These are phyloP conservation scores for Ophioceras dolichostomum DNA, from an alignment of 2,329 filamentous ascomycete species.

Conservation along the genomic window DNA sequence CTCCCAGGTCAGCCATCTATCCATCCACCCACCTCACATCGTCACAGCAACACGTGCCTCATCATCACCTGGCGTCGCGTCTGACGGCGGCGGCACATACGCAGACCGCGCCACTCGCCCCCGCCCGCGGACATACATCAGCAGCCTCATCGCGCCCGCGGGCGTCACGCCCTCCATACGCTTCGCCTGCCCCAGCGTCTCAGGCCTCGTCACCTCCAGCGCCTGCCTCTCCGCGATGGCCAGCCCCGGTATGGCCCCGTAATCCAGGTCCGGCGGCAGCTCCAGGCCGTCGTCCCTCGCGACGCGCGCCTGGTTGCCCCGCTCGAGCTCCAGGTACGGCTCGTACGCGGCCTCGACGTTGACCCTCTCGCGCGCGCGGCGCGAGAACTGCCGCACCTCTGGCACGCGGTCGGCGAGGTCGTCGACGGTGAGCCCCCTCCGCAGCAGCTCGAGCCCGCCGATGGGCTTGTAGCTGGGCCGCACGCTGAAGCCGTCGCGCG, in stretches of 20 bases:
- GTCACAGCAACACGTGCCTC: no score
- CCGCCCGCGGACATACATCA: constrained; percentile 49
- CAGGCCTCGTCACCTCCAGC: constrained; percentile 59
- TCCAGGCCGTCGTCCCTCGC: constrained; percentile 63
- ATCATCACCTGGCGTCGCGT: no score
- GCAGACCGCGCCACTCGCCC: no score
- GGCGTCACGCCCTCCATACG: constrained; percentile 71
- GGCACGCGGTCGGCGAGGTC: constrained; percentile 47
- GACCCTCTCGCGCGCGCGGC: constrained; percentile 47
- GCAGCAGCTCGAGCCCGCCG: constrained; percentile 68
- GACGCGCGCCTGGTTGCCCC: constrained; percentile 52
- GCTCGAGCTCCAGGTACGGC: constrained; percentile 70
- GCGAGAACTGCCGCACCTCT: constrained; percentile 35
- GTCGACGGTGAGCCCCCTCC: constrained; percentile 29
- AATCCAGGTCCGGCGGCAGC: constrained; percentile 66
- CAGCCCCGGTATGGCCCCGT: constrained; percentile 58
- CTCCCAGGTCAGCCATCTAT: no score
- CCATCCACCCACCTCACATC: no score
- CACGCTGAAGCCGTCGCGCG: constrained; percentile 19
- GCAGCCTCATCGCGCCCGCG: constrained; percentile 44
- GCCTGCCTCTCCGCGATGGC: constrained; percentile 67
- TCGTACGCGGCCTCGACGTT: constrained; percentile 76
- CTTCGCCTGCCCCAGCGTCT: constrained; percentile 79
- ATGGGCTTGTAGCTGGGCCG: constrained; percentile 34
- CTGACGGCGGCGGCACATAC: no score